Conservation (phyloP, 345 rosid genomes). For the Camelina sativa region DNA sequence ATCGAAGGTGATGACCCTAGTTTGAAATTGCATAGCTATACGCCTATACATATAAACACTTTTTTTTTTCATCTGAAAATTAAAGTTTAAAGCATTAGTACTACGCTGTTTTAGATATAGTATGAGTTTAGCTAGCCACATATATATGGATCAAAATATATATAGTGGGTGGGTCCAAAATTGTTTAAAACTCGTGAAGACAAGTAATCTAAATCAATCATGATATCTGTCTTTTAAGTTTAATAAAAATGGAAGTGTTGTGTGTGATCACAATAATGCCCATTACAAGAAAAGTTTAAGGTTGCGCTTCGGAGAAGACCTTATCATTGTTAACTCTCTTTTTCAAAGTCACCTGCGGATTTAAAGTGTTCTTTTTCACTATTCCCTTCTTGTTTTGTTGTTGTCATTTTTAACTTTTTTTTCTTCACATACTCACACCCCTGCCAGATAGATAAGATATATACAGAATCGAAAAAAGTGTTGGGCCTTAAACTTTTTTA, state of each 20-base stretch:
- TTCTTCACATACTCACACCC: neutral
- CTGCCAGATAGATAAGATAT: neutral
- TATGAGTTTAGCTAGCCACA: constrained; percentile 14
- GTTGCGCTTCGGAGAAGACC: constrained; percentile 38
- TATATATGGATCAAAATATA: neutral
- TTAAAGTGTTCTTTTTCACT: constrained; percentile 15
- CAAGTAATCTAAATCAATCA: constrained; percentile 36
- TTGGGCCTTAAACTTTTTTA: constrained; percentile 6
- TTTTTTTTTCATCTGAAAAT: neutral
- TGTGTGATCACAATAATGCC: constrained; percentile 25
- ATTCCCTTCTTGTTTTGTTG: neutral
- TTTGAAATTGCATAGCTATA: constrained; percentile 8
- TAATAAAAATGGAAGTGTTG: constrained; percentile 6
- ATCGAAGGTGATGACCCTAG: constrained; percentile 7
- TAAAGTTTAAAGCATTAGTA: neutral
- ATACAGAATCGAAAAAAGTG: neutral
- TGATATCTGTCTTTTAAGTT: constrained; percentile 36
- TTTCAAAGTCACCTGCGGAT: constrained; percentile 33
- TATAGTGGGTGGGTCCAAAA: constrained; percentile 42
- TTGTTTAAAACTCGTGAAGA: constrained; percentile 42
- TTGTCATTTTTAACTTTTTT: constrained; percentile 2
- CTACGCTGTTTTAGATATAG: constrained; percentile 20
- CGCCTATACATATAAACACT: neutral
- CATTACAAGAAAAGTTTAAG: constrained; percentile 44
- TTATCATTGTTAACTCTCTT: constrained; percentile 35